Base-by-base conservation (phyloP, 179 eudicot species). In the Spinacia oleracea region DNA sequence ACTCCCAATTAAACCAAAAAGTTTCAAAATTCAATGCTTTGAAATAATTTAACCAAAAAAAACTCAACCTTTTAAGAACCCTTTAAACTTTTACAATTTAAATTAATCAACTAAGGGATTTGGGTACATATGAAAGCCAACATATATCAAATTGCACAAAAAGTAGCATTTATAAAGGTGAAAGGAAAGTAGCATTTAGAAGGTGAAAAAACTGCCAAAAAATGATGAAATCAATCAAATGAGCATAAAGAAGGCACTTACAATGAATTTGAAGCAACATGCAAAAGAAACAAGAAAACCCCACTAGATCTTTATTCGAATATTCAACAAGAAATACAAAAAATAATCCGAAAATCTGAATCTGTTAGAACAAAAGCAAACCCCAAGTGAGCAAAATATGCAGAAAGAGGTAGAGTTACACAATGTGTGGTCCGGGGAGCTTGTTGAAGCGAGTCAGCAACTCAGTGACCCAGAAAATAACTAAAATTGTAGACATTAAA, bases 331-430 rank as follows among this genome's bases (percentile, higher is more conserved):
- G 6, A 76, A 38, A 38, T 38, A 38, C 40, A 4, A 38, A 6
- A 60, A 46, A 51, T 40, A 60, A 29, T 73, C 4, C 46, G 67
- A 67, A 35, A 4, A 68, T 62, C 9, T 53, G 79, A 67, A 27
- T 27, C 34, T 15, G 23, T 29, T 71, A 71, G 38, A 14, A 29
- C 59, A 71, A 64, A 75, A 72, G 78, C 68, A 53, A 74, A 80
- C 69, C 74, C 56, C 68, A 53, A 32, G n/a, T 31, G 50, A 0
- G 50, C 18, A 12, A 12, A 12, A 45, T 0, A n/a, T 69, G 10
- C 20, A n/a, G 18, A 68, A 80, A 68, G 79, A 21, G 29, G 62
- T n/a, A 50, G 23, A 75, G 45, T 31, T 55, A 50, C 11, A 25
- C 73, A 29, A 7, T 56, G 60, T 53, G 72, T 67, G 46, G 73